phyloP scores from a whole-genome alignment of 2,329 filamentous ascomycete genomes.

The Aspergillus puulaauensis region DNA sequence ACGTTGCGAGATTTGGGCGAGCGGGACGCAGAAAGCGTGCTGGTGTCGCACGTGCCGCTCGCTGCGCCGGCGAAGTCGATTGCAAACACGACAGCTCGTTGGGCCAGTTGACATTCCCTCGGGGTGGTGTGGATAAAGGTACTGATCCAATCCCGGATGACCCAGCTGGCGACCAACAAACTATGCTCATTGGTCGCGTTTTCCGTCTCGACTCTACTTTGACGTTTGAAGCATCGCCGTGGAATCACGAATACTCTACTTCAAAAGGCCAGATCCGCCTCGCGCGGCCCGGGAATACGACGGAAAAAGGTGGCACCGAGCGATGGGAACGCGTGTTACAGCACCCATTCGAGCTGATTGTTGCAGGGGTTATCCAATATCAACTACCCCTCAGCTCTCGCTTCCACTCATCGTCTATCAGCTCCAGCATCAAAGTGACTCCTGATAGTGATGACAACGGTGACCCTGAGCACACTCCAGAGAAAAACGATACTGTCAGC shows the following conservation, averaged over 20 bases:
- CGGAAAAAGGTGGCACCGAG: slow-evolving; percentile 74
- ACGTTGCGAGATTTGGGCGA: slow-evolving; percentile 29
- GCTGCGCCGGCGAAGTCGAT: slow-evolving; percentile 22
- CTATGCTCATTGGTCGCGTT: slow-evolving; percentile 89
- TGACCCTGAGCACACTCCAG: slow-evolving; percentile 18
- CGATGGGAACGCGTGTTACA: slow-evolving; percentile 89
- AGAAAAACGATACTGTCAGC: slow-evolving; percentile 29
- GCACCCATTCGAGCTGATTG: slow-evolving; percentile 89
- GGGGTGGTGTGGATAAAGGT: slow-evolving; percentile 51
- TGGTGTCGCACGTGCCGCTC: slow-evolving; percentile 28
- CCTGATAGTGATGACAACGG: slow-evolving; percentile 34
- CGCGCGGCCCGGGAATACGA: slow-evolving; percentile 80
- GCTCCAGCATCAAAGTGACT: slow-evolving; percentile 40
- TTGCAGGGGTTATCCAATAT: slow-evolving; percentile 89
- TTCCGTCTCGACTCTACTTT: slow-evolving; percentile 83
- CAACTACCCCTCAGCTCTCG: slow-evolving; percentile 60
- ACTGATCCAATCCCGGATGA: slow-evolving; percentile 62
- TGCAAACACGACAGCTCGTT: slow-evolving; percentile 18
- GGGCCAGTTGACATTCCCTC: slow-evolving; percentile 13
- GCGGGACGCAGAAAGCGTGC: slow-evolving; percentile 34
- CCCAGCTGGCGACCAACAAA: slow-evolving; percentile 64
- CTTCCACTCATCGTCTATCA: slow-evolving; percentile 51
- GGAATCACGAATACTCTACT: slow-evolving; percentile 68
- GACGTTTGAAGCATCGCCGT: slow-evolving; percentile 84
- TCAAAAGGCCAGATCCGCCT: slow-evolving; percentile 84